Conservation (phyloP, 164 flowering plant genomes). For the Tetrastigma voinierianum region DNA sequence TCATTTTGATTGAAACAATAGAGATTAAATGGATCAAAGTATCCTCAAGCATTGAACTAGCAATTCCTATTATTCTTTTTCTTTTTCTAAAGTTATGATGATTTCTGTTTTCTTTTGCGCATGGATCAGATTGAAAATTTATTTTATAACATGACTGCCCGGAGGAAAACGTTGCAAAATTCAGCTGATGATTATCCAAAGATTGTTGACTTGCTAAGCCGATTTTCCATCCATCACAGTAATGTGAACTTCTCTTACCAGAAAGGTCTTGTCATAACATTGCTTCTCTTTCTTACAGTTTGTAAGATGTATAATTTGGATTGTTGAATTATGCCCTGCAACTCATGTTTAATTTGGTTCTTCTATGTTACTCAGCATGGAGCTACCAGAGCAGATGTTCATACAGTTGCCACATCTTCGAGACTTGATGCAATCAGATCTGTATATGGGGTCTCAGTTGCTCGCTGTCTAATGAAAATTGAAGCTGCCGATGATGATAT, state of each 20-base stretch:
- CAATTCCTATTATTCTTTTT: background rate
- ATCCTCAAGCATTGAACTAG: constrained; percentile 20
- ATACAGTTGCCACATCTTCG: constrained; percentile 64
- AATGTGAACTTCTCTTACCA: constrained; percentile 83
- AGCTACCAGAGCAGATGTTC: constrained; percentile 87
- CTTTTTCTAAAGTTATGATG: background rate
- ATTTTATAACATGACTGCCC: constrained; percentile 91
- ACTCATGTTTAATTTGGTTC: constrained; percentile 11
- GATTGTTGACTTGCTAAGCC: constrained; percentile 85
- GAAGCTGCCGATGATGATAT: constrained; percentile 61
- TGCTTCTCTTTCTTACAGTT: constrained; percentile 1
- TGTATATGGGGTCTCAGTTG: constrained; percentile 83
- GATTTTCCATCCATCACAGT: constrained; percentile 85
- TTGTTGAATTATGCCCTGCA: background rate
- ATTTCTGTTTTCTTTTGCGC: constrained; percentile 2
- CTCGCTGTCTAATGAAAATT: constrained; percentile 64
- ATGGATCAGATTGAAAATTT: constrained; percentile 80
- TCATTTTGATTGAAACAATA: too few relatives aligned
- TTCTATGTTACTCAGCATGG: constrained; percentile 62
- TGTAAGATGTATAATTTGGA: background rate
- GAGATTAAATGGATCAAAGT: too few relatives aligned
- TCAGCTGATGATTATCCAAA: constrained; percentile 93
- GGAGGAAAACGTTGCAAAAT: constrained; percentile 86
- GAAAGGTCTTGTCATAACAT: constrained; percentile 63
- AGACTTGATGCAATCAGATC: constrained; percentile 85